A percentile compares a stretch with the other conserved stretches of the same genome.
Conservation (phyloP, 2,329 filamentous ascomycete genomes). For the Colletotrichum costaricense region DNA sequence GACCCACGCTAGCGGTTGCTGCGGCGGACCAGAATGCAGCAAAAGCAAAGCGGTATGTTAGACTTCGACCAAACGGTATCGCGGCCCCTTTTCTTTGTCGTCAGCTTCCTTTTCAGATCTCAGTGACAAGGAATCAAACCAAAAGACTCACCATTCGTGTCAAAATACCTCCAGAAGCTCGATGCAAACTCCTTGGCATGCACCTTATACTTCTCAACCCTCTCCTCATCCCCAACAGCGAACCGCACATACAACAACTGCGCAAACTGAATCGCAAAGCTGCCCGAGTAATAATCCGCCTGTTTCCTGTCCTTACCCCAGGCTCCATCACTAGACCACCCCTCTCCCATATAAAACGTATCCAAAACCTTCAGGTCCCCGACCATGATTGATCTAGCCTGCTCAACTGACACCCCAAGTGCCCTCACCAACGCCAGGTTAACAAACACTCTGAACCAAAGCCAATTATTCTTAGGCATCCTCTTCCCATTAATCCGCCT, state of each 20-base stretch:
- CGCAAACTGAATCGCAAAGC: conserved; percentile 58
- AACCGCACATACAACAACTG: conserved; percentile 54
- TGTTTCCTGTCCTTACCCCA: conserved; percentile 50
- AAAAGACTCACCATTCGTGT: conserved; percentile 46
- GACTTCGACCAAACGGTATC: conserved; percentile 57
- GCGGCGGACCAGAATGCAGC: conserved; percentile 55
- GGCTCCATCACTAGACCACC: conserved; percentile 54
- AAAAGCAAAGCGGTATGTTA: conserved; percentile 58
- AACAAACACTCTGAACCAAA: conserved; percentile 57
- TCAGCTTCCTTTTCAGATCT: neutral
- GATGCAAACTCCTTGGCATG: conserved; percentile 49
- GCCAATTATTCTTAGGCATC: conserved; percentile 56
- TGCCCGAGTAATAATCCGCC: conserved; percentile 58
- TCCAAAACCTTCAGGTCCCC: conserved; percentile 51
- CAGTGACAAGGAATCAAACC: too few relatives aligned
- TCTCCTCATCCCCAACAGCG: conserved; percentile 47
- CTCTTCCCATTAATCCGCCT: conserved; percentile 50
- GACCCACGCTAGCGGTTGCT: conserved; percentile 48
- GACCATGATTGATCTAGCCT: conserved; percentile 46
- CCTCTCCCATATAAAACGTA: conserved; percentile 50
- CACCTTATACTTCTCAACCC: conserved; percentile 46
- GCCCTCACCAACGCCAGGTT: conserved; percentile 53
- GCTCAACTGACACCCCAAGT: conserved; percentile 45
- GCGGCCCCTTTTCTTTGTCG: conserved; percentile 48
- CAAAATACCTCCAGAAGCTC: conserved; percentile 55